Conservation (phyloP, 2,329 filamentous ascomycete species). For the Hymenoscyphus fraxineus region DNA sequence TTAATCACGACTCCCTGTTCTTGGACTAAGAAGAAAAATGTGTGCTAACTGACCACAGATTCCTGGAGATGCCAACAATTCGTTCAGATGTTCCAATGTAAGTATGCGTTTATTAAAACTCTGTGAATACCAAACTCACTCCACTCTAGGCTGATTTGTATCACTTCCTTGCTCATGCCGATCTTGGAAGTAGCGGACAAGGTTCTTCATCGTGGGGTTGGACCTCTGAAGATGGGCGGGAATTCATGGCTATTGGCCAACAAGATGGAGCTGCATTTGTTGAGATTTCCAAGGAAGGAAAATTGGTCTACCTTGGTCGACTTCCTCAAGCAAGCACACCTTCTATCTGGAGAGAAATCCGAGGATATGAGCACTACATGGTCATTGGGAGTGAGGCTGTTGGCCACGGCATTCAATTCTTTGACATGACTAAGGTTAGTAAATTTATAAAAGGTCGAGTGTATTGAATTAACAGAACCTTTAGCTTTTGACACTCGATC, state of each 20-base stretch:
- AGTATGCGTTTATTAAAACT: slow-evolving; percentile 1
- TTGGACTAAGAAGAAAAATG: no score
- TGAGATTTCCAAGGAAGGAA: slow-evolving; percentile 43
- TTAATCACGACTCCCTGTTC: no score
- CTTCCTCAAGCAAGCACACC: slow-evolving; percentile 40
- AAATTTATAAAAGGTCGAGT: background rate
- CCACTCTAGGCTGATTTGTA: slow-evolving; percentile 46
- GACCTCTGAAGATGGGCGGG: slow-evolving; percentile 46
- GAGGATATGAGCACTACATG: slow-evolving; percentile 37
- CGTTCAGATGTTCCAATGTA: slow-evolving; percentile 45
- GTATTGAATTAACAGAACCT: background rate
- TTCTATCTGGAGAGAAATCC: slow-evolving; percentile 39
- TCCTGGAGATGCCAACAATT: slow-evolving; percentile 44
- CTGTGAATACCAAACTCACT: background rate
- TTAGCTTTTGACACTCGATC: slow-evolving; percentile 36
- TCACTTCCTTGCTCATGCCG: slow-evolving; percentile 52
- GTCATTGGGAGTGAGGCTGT: slow-evolving; percentile 42
- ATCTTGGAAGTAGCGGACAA: slow-evolving; percentile 8
- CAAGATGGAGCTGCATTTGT: slow-evolving; percentile 39
- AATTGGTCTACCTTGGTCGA: slow-evolving; percentile 45
- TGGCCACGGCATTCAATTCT: slow-evolving; percentile 50
- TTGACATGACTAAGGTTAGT: slow-evolving; percentile 47
- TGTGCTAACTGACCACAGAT: slow-evolving; percentile 22
- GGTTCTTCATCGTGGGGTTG: slow-evolving; percentile 37
- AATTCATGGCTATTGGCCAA: slow-evolving; percentile 38